These are phyloP conservation scores for Nakazawaea anatomiae DNA, from an alignment of 805 yeast species.

Conservation along the genomic window DNA sequence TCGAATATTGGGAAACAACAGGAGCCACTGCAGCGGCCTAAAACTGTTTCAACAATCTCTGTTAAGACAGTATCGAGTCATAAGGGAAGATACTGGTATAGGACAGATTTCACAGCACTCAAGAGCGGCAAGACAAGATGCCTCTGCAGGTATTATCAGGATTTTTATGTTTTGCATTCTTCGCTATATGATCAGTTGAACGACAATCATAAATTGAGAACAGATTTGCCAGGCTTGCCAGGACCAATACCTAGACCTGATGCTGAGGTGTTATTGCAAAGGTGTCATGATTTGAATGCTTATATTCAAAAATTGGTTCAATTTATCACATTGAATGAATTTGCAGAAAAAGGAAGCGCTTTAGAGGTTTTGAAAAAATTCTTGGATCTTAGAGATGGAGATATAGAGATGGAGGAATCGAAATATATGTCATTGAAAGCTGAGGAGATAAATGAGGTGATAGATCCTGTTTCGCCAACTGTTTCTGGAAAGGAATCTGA, in stretches of 20 bases:
- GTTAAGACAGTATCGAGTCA: slow-evolving; percentile 34
- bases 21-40: neutral
- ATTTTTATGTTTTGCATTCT: slow-evolving; percentile 41
- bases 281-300: slow-evolving; percentile 34
- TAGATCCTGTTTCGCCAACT: slow-evolving; percentile 13
- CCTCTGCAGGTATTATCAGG: slow-evolving; percentile 45
- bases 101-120: slow-evolving; percentile 34
- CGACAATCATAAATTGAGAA: slow-evolving; percentile 1
- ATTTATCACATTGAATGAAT: slow-evolving; percentile 18
- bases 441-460: slow-evolving; percentile 20
- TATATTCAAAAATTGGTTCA: slow-evolving; percentile 28
- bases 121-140: slow-evolving; percentile 29
- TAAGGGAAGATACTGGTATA: slow-evolving; percentile 46
- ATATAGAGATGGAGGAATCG: slow-evolving; percentile 18
- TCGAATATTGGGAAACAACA: too few species aligned
- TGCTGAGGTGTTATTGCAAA: slow-evolving; percentile 23
- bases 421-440: slow-evolving; percentile 14
- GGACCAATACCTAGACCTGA: slow-evolving; percentile 39
- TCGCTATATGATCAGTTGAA: slow-evolving; percentile 21
- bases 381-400: slow-evolving; percentile 23
- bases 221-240: slow-evolving; percentile 35
- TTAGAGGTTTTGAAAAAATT: slow-evolving; percentile 21
- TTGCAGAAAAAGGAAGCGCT: slow-evolving; percentile 9
- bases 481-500: neutral
- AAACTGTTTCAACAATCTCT: slow-evolving; percentile 27